A percentile compares a stretch with the other conserved stretches of the same genome.
Evolutionary conservation across 768 basidiomycete genomes (phyloP).

Genomic region (Cantharellus anzutake): DNA sequence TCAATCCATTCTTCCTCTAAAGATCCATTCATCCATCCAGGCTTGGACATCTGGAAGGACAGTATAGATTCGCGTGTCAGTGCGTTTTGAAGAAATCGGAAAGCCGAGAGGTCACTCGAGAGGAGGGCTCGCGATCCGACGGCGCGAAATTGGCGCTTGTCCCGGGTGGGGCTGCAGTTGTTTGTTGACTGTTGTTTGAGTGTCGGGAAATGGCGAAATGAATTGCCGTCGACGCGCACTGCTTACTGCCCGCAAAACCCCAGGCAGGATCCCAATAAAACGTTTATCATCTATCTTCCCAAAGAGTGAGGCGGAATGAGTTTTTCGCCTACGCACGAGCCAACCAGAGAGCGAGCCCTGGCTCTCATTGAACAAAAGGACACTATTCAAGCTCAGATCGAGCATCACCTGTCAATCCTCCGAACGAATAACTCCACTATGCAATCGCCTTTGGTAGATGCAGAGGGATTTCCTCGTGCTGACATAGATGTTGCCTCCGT

Average conservation of each 20-base stretch:
- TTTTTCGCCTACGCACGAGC: neutral
- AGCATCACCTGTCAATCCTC: conserved; percentile 40
- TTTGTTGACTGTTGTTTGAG: too few relatives aligned
- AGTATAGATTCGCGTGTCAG: neutral
- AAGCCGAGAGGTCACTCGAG: neutral
- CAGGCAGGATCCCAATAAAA: too few relatives aligned
- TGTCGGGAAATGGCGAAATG: too few relatives aligned
- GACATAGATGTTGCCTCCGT: conserved; percentile 73
- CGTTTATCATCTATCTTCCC: too few relatives aligned
- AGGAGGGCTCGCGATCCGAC: neutral
- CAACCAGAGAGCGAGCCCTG: conserved; percentile 17
- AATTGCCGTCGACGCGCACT: too few relatives aligned
- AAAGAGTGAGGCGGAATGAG: too few relatives aligned
- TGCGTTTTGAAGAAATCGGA: neutral
- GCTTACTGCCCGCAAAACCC: too few relatives aligned
- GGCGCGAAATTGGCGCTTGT: too few relatives aligned
- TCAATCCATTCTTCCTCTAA: conserved; percentile 77
- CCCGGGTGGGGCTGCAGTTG: too few relatives aligned
- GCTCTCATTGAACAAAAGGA: conserved; percentile 50
- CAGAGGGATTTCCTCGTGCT: conserved; percentile 74
- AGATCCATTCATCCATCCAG: conserved; percentile 79
- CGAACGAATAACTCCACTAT: conserved; percentile 41
- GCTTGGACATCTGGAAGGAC: conserved; percentile 13
- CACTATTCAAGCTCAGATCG: conserved; percentile 52
- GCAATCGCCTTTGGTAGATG: conserved; percentile 59